Evolutionary conservation across 208 protist species (phyloP).

Genomic region (Leishmania mexicana): DNA sequence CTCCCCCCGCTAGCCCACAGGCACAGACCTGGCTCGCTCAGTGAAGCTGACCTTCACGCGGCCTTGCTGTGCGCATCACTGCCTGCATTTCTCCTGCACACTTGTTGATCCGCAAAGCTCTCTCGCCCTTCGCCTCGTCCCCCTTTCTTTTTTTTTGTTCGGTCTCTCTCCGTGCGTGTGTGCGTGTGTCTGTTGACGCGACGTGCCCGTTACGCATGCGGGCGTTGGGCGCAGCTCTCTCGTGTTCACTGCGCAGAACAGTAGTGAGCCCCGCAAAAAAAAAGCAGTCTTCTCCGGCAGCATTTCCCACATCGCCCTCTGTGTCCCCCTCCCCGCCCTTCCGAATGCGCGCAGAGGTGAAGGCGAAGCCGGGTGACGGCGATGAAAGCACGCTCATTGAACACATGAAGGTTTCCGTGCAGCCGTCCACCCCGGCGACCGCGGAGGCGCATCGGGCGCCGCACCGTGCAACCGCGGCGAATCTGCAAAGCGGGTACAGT

Average conservation of each 20-base stretch:
- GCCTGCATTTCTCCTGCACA: neutral
- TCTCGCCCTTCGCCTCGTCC: neutral
- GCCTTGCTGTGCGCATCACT: neutral
- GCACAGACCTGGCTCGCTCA: neutral
- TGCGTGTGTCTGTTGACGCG: conserved; percentile 7
- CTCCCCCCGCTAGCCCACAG: too few relatives aligned
- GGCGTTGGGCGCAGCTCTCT: neutral
- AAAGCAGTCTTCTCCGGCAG: neutral
- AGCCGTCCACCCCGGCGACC: neutral
- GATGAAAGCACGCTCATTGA: conserved; percentile 41
- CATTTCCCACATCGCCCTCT: neutral
- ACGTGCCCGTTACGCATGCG: neutral
- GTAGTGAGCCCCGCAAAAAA: neutral
- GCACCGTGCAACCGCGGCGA: neutral
- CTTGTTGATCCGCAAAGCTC: neutral
- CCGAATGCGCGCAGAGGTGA: neutral
- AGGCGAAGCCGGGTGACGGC: neutral
- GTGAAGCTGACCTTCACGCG: neutral
- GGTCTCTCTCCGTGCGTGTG: neutral
- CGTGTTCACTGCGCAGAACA: neutral
- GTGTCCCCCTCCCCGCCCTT: neutral
- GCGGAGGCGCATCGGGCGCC: neutral
- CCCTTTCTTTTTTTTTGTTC: neutral
- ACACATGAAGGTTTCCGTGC: conserved; percentile 51
- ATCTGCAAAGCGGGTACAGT: conserved; percentile 28